Evolutionary conservation across 495 filamentous ascomycete genomes (phyloP), one percentile per base, ranked within the genome.

Genomic region (Penicillium desertorum): DNA sequence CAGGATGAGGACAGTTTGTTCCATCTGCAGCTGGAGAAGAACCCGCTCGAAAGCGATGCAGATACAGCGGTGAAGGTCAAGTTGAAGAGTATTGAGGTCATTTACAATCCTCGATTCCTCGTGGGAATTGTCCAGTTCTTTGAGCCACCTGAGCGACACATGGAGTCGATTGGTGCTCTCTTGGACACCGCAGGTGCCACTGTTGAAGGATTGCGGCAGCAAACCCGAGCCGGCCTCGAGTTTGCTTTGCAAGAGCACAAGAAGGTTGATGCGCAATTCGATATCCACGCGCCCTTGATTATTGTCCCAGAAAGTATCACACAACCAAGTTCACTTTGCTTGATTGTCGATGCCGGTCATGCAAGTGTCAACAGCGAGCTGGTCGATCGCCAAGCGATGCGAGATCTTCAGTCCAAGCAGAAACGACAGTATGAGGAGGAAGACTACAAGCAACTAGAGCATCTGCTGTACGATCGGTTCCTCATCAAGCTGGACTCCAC

Each of bases 191-290:
- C 94, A 22, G 92, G 94, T 17, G 92, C 91, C 29, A 98, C 93
- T 0, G 93, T 98, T 2, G 91, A 98, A 72, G 92, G 91, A 14
- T 75, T 98, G 54, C 84, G 94, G 36, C 91, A 96, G 71, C 94
- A 98, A 74, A 98, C 95, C 2, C 82, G 94, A 67, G 93, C 94
- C 51, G 94, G 94, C 11, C 80, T 98, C 30, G 92, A 98, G 68
- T 98, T 96, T 75, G 95, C 94, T 20, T 79, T 98, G 27, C 85
- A 96, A 69, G 95, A 98, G 66, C 94, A 98, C 73, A 98, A 97
- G 79, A 98, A 94, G 14, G 85, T 98, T 56, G 95, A 98, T 69
- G 92, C 92, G 4, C 92, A 96, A 62, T 81, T 98, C 45, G 95
- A 98, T 74, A 84, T 98, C 10, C 92, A 96, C 67, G 94, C 94